Conservation (phyloP, 805 yeast species). For the Ogataea methanolica region DNA sequence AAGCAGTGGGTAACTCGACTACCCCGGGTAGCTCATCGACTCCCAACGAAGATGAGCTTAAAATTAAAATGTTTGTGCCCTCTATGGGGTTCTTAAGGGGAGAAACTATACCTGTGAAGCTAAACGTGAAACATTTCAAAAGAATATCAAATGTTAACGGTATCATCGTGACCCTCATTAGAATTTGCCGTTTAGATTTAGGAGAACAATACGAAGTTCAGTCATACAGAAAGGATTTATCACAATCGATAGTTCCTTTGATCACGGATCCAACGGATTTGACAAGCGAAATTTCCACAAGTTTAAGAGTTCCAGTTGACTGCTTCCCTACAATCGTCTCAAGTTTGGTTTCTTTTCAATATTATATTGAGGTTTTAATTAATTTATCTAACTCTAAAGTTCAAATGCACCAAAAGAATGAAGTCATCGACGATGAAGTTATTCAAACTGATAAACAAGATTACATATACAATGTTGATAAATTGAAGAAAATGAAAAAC, state of each 20-base stretch:
- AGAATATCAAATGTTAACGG: slow-evolving; percentile 67
- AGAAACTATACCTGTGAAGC: slow-evolving; percentile 69
- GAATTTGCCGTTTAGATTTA: slow-evolving; percentile 68
- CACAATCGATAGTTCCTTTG: slow-evolving; percentile 72
- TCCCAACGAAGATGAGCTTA: slow-evolving; percentile 10
- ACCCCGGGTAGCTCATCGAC: slow-evolving; percentile 3
- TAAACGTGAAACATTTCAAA: slow-evolving; percentile 65
- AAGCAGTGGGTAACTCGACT: not conserved
- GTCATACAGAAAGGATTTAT: slow-evolving; percentile 77
- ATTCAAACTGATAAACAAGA: slow-evolving; percentile 14
- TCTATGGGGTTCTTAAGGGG: slow-evolving; percentile 75
- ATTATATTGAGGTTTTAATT: slow-evolving; percentile 78
- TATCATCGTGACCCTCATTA: slow-evolving; percentile 69
- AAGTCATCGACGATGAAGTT: slow-evolving; percentile 21
- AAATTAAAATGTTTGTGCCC: slow-evolving; percentile 43
- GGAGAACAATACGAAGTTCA: slow-evolving; percentile 59
- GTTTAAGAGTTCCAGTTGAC: slow-evolving; percentile 73
- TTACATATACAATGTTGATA: slow-evolving; percentile 71
- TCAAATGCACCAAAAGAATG: slow-evolving; percentile 12
- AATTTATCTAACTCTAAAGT: slow-evolving; percentile 57
- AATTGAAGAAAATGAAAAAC: slow-evolving; percentile 67
- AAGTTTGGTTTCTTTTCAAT: slow-evolving; percentile 72
- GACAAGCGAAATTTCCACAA: slow-evolving; percentile 53
- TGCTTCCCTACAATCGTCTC: slow-evolving; percentile 79
- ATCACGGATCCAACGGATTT: slow-evolving; percentile 67